Conservation (phyloP, 768 basidiomycete genomes). For the Leccinum truebloodii region DNA sequence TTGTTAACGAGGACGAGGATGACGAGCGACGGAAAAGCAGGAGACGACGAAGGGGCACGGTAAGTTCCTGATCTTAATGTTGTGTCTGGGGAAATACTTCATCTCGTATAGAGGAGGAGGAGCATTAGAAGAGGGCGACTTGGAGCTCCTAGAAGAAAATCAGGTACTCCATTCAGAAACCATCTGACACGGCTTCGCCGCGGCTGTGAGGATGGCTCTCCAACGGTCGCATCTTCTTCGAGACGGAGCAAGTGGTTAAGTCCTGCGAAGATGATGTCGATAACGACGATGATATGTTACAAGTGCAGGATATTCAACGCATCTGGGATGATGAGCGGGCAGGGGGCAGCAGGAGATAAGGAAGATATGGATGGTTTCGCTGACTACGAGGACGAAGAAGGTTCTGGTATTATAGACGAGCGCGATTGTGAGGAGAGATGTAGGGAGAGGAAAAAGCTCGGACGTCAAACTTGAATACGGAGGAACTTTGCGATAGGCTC, state of each 20-base stretch:
- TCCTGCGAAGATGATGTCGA: slow-evolving; percentile 79
- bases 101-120: slow-evolving; percentile 44
- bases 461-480: slow-evolving; percentile 48
- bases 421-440: slow-evolving; percentile 75
- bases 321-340: slow-evolving; percentile 79
- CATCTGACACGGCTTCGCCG: slow-evolving; percentile 76
- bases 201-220: slow-evolving; percentile 70
- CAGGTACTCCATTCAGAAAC: slow-evolving; percentile 75
- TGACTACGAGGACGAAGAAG: slow-evolving; percentile 78
- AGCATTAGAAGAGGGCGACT: slow-evolving; percentile 80
- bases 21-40: slow-evolving; percentile 63
- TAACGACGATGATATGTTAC: slow-evolving; percentile 49
- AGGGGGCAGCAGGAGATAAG: slow-evolving; percentile 46
- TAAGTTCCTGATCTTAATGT: slow-evolving; percentile 28
- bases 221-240: slow-evolving; percentile 60
- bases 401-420: slow-evolving; percentile 75
- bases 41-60: slow-evolving; percentile 65
- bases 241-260: slow-evolving; percentile 58
- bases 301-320: slow-evolving; percentile 60
- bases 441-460: slow-evolving; percentile 60
- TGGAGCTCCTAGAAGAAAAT: slow-evolving; percentile 83
- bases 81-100: slow-evolving; percentile 12
- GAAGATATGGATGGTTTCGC: slow-evolving; percentile 76
- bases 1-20: slow-evolving; percentile 89
- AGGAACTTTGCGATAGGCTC: slow-evolving; percentile 58